Evolutionary conservation across 805 yeast species (phyloP).

Genomic region (Metschnikowia kofuensis): DNA sequence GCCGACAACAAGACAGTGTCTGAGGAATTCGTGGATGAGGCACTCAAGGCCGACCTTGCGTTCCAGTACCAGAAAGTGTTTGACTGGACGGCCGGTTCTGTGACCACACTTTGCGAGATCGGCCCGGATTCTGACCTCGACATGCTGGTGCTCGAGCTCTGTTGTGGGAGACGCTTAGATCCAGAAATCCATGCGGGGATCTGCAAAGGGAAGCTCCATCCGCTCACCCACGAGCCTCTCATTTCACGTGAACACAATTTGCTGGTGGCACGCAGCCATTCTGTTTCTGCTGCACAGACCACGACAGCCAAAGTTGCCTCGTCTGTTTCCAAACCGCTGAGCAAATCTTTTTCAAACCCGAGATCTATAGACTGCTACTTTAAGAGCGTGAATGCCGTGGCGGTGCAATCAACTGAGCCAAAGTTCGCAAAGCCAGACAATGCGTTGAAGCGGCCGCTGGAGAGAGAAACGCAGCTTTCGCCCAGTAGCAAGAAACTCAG

Average conservation of each 20-base stretch:
- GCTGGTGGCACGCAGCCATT: constrained; percentile 13
- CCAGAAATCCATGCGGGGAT: constrained; percentile 50
- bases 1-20: constrained; percentile 66
- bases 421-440: background rate
- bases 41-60: constrained; percentile 66
- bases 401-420: background rate
- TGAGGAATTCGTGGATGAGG: constrained; percentile 54
- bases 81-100: constrained; percentile 50
- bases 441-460: constrained; percentile 7
- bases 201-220: constrained; percentile 67
- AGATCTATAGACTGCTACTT: constrained; percentile 16
- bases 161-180: constrained; percentile 47
- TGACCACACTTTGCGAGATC: constrained; percentile 60
- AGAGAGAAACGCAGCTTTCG: constrained; percentile 12
- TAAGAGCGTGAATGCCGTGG: constrained; percentile 3
- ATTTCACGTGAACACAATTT: constrained; percentile 46
- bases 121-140: constrained; percentile 43
- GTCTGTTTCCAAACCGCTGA: background rate
- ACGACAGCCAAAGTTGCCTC: background rate
- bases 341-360: constrained; percentile 10
- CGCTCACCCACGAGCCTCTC: constrained; percentile 50
- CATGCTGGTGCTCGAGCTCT: constrained; percentile 38
- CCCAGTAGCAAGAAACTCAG: constrained; percentile 19
- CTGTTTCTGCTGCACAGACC: background rate
- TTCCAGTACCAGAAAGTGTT: constrained; percentile 85